Base-by-base conservation (phyloP, 495 filamentous ascomycete genomes). In the Penicillium ucsense region DNA sequence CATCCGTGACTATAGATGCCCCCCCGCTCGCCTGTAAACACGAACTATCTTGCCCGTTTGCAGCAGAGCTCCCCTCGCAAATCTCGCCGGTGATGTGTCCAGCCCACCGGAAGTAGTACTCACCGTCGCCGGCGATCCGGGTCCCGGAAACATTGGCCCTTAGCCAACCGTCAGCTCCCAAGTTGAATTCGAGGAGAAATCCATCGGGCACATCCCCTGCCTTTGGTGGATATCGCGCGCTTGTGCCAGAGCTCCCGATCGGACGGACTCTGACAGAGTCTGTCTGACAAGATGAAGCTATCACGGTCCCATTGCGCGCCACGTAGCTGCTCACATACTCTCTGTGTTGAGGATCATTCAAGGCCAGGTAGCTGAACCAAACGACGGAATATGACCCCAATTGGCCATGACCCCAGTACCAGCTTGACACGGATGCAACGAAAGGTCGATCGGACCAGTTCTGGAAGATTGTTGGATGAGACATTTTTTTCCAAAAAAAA, bases 401-500 rank as follows among this genome's bases (percentile, higher is more conserved):
- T 8, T 55, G 61, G 9, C 61, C 68, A 38, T 72, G 71, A 30
- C 68, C 67, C 63, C 70, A 73, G 53, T 66, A 70, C 60, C 63
- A 65, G 38, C 49, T 62, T 11, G 46, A 43, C 10, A 62, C 51
- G 1, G 53, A 52, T 28, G 54, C 50, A 3, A 37, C 31, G 27
- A 62, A 57, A 1, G 56, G 49, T 41, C 41, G 41, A 45, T 62
- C 51, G 1, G 61, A 57, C 65, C 67, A 70, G 35, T 67, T 70
- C 52, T 57, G 5, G 7, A 3, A 10, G 27, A 9, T 38, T 0
- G 29, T 8, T n/a, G 20, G 5, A 8, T 11, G 4, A 32, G 10
- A 20, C 6, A 11, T 1, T 39, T 20, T 20, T 6, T n/a, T n/a
- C 28, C 11, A 27, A 28, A 7, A 11, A 8, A 29, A 31, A 43